These are phyloP conservation scores for Saksenaea oblongispora DNA, from an alignment of 371 early-diverging fungal genomes.

Conservation along the genomic window DNA sequence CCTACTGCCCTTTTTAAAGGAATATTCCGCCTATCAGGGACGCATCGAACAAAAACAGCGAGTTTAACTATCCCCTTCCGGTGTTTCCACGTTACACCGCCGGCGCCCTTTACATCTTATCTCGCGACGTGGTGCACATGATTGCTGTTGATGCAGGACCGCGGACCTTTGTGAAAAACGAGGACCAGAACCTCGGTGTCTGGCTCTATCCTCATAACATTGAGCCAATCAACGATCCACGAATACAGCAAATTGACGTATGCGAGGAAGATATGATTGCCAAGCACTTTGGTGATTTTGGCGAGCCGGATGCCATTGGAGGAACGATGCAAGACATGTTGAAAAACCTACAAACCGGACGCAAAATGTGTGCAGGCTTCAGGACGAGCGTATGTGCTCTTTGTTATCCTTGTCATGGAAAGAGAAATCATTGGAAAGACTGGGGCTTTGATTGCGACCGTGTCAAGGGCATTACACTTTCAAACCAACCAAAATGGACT, in stretches of 20 bases:
- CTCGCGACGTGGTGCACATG: slow-evolving; percentile 58
- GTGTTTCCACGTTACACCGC: slow-evolving; percentile 61
- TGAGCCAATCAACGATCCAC: slow-evolving; percentile 54
- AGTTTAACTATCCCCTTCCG: slow-evolving; percentile 47
- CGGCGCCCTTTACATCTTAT: slow-evolving; percentile 59
- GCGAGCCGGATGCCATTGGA: slow-evolving; percentile 53
- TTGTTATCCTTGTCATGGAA: slow-evolving; percentile 60
- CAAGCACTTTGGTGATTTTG: slow-evolving; percentile 62
- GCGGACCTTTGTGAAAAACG: slow-evolving; percentile 56
- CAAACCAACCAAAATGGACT: slow-evolving; percentile 33
- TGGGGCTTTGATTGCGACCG: slow-evolving; percentile 64
- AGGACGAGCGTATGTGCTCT: slow-evolving; percentile 50
- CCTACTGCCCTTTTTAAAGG: slow-evolving; percentile 13
- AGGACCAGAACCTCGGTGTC: slow-evolving; percentile 61
- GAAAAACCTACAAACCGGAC: slow-evolving; percentile 43
- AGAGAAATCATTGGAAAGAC: slow-evolving; percentile 57
- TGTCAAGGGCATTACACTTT: slow-evolving; percentile 55
- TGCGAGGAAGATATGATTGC: slow-evolving; percentile 67
- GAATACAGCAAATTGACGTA: slow-evolving; percentile 65
- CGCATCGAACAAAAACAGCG: slow-evolving; percentile 46
- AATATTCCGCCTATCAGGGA: slow-evolving; percentile 48
- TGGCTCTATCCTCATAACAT: slow-evolving; percentile 64
- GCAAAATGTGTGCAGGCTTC: slow-evolving; percentile 48
- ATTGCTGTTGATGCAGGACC: slow-evolving; percentile 54
- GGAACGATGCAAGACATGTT: slow-evolving; percentile 61